A percentile compares a stretch with the other conserved stretches of the same genome.
Conservation (phyloP, 768 basidiomycete species). For the Tricholoma terreum region DNA sequence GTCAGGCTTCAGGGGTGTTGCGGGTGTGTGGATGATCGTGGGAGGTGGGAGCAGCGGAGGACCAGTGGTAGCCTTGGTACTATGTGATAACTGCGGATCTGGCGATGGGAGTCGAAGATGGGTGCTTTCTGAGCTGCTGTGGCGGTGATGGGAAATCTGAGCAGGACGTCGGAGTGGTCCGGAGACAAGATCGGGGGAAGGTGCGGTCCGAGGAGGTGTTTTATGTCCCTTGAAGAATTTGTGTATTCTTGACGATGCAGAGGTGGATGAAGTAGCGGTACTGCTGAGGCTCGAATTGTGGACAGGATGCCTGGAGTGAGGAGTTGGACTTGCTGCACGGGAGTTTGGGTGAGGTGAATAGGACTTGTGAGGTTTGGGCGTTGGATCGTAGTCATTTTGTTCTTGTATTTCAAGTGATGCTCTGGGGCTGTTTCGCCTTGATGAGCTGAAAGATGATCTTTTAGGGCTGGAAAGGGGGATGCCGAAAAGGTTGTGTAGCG, state of each 20-base stretch:
- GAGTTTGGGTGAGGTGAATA: slow-evolving; percentile 18
- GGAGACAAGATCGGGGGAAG: slow-evolving; percentile 17
- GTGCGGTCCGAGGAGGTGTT: slow-evolving; percentile 6
- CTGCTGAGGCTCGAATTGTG: slow-evolving; percentile 18
- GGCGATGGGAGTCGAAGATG: slow-evolving; percentile 10
- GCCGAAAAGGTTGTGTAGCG: slow-evolving; percentile 45
- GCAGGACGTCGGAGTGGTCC: slow-evolving; percentile 14
- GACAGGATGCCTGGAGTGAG: slow-evolving; percentile 15
- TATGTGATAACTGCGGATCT: slow-evolving; percentile 4
- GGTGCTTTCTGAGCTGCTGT: slow-evolving; percentile 12
- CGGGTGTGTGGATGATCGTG: slow-evolving; percentile 31
- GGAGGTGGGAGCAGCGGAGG: slow-evolving; percentile 19
- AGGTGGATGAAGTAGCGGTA: slow-evolving; percentile 25
- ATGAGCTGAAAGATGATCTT: slow-evolving; percentile 38
- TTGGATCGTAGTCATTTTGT: slow-evolving; percentile 21
- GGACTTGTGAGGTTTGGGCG: slow-evolving; percentile 28
- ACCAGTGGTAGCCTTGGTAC: slow-evolving; percentile 4
- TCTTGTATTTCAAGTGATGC: slow-evolving; percentile 19
- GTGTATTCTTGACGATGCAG: slow-evolving; percentile 20
- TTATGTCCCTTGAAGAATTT: slow-evolving; percentile 16
- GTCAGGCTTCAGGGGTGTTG: slow-evolving; percentile 23
- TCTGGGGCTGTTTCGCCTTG: slow-evolving; percentile 26
- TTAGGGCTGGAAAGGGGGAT: slow-evolving; percentile 36
- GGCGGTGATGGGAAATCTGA: slow-evolving; percentile 13
- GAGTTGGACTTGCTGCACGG: slow-evolving; percentile 28